Evolutionary conservation across 2,329 filamentous ascomycete species (phyloP).

Genomic region (Colletotrichum horii): DNA sequence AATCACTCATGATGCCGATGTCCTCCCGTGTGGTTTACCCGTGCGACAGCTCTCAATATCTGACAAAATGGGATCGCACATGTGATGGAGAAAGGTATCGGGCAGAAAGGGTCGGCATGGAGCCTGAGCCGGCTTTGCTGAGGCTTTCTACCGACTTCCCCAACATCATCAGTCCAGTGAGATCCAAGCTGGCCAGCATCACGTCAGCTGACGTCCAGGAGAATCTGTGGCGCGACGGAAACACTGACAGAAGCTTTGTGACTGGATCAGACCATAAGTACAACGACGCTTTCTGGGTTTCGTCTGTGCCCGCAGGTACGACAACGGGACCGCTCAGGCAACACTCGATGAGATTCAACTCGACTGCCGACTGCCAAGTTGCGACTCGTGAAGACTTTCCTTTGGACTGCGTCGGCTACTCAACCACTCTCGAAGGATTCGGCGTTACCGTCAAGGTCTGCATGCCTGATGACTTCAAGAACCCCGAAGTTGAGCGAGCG

Average conservation of each 20-base stretch:
- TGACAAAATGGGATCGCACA: conserved; percentile 9
- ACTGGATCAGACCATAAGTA: conserved; percentile 1
- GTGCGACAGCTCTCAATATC: neutral
- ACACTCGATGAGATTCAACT: conserved; percentile 18
- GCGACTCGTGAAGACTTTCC: conserved; percentile 4
- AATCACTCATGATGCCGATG: conserved; percentile 9
- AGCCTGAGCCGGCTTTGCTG: conserved; percentile 8
- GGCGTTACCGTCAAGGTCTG: conserved; percentile 9
- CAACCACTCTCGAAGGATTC: conserved; percentile 8
- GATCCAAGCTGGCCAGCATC: neutral
- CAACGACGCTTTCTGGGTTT: conserved; percentile 18
- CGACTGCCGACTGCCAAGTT: conserved; percentile 1
- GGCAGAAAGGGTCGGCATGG: conserved; percentile 4
- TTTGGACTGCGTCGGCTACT: conserved; percentile 1
- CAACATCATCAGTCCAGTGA: neutral
- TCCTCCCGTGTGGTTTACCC: conserved; percentile 7
- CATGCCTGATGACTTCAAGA: neutral
- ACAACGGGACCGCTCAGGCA: conserved; percentile 17
- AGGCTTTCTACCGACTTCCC: neutral
- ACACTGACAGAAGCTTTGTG: conserved; percentile 9
- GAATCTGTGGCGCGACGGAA: conserved; percentile 12
- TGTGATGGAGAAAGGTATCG: neutral
- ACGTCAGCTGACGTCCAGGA: conserved; percentile 15
- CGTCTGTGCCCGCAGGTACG: conserved; percentile 3
- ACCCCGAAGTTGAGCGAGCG: neutral